These are phyloP conservation scores for Neobulgaria alba DNA, from an alignment of 2,329 filamentous ascomycete genomes.

Conservation along the genomic window DNA sequence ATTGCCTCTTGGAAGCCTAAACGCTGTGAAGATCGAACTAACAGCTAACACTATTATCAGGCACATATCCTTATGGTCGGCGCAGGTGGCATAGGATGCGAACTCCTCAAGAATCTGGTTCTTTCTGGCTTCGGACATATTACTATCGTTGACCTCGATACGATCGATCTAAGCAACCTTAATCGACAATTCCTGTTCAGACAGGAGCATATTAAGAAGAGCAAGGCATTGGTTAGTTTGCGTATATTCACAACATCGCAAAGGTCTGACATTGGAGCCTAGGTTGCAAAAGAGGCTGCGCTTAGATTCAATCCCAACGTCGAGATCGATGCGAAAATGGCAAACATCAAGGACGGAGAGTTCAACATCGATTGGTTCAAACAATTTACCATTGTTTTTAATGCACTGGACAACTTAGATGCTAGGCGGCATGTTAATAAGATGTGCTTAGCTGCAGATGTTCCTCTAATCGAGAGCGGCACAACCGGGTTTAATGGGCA, in stretches of 20 bases:
- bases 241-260: neutral
- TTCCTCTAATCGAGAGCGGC: conserved; percentile 90
- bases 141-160: conserved; percentile 93
- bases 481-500: conserved; percentile 98
- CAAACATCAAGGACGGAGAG: conserved; percentile 83
- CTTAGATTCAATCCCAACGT: conserved; percentile 82
- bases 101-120: conserved; percentile 92
- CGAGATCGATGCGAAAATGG: conserved; percentile 81
- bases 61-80: conserved; percentile 87
- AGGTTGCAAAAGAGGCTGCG: conserved; percentile 90
- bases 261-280: conserved; percentile 12
- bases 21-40: conserved; percentile 6
- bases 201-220: conserved; percentile 94
- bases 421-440: conserved; percentile 91
- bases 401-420: conserved; percentile 92
- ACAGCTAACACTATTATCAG: conserved; percentile 42
- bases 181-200: conserved; percentile 97
- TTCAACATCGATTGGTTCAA: conserved; percentile 89
- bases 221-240: conserved; percentile 73
- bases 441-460: conserved; percentile 88
- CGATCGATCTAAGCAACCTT: conserved; percentile 94
- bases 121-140: conserved; percentile 88
- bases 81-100: conserved; percentile 94
- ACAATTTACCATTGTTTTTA: conserved; percentile 80
- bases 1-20: neutral